A percentile compares a stretch with the other conserved stretches of the same genome.
phyloP scores from a whole-genome alignment of 2,329 filamentous ascomycete species.

The Apiospora phragmitis region DNA sequence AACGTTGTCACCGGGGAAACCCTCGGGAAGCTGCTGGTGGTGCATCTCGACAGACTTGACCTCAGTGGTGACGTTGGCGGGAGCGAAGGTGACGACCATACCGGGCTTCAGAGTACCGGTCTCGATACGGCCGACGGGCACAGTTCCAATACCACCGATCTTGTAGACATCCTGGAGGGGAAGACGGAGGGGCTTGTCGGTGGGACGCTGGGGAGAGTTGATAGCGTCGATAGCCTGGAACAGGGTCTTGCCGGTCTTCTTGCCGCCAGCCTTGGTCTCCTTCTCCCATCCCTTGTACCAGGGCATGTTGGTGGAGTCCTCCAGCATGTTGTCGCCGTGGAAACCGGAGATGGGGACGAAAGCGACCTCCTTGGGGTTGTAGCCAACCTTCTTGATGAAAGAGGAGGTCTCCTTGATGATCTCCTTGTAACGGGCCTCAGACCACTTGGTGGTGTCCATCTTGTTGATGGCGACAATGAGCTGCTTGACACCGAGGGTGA shows the following conservation, averaged over 20 bases:
- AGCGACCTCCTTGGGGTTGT: slow-evolving; percentile 97
- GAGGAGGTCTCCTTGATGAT: slow-evolving; percentile 99
- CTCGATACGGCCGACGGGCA: slow-evolving; percentile 99
- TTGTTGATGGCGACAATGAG: slow-evolving; percentile 99
- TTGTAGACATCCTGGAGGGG: slow-evolving; percentile 99
- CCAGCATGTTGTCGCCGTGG: slow-evolving; percentile 99
- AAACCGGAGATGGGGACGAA: slow-evolving; percentile 99
- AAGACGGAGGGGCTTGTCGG: slow-evolving; percentile 99
- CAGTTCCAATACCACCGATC: slow-evolving; percentile 99
- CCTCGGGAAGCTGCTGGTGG: slow-evolving; percentile 97
- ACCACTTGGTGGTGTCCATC: slow-evolving; percentile 99
- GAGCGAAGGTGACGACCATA: slow-evolving; percentile 98
- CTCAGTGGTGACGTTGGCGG: slow-evolving; percentile 99
- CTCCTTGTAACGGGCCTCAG: slow-evolving; percentile 93
- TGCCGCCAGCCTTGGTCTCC: slow-evolving; percentile 65
- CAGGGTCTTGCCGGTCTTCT: slow-evolving; percentile 92
- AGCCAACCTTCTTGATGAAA: slow-evolving; percentile 99
- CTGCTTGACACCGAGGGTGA: slow-evolving; percentile 99
- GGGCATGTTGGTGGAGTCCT: slow-evolving; percentile 85
- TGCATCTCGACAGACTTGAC: slow-evolving; percentile 99
- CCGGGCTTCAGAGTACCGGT: slow-evolving; percentile 91
- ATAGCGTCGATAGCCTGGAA: slow-evolving; percentile 98
- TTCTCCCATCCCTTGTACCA: slow-evolving; percentile 99
- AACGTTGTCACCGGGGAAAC: slow-evolving; percentile 99
- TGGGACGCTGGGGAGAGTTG: slow-evolving; percentile 86